A percentile compares a stretch with the other conserved stretches of the same genome.
phyloP scores from a whole-genome alignment of 805 yeast genomes.

The Sugiyamaella smithiae region DNA sequence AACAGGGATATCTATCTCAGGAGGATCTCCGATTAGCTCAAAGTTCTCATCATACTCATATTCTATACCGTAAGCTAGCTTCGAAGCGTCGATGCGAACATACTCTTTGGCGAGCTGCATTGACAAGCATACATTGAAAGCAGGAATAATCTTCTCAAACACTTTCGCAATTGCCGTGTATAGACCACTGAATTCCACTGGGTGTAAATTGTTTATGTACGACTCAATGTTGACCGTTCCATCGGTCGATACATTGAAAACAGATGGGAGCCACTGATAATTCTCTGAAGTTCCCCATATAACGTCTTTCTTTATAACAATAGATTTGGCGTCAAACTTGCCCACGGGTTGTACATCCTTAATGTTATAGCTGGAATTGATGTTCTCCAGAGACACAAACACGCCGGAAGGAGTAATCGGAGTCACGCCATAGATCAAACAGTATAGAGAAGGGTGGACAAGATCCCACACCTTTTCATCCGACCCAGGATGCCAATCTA shows the following conservation, averaged over 20 bases:
- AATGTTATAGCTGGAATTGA: not conserved
- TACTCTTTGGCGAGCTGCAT: not conserved
- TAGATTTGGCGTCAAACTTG: conserved; percentile 1
- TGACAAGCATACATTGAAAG: not conserved
- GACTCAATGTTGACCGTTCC: conserved; percentile 31
- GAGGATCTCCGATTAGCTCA: not conserved
- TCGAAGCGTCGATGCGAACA: not conserved
- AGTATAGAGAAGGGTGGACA: conserved; percentile 43
- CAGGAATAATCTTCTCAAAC: conserved; percentile 24
- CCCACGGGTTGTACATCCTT: conserved; percentile 8
- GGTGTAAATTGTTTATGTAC: conserved; percentile 44
- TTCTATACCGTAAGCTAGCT: not conserved
- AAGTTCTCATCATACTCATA: not conserved
- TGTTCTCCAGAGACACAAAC: not conserved
- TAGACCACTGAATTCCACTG: conserved; percentile 29
- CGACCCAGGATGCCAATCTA: conserved; percentile 41
- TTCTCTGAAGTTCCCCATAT: conserved; percentile 22
- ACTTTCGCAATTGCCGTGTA: conserved; percentile 36
- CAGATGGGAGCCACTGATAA: conserved; percentile 43
- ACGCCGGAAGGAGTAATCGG: conserved; percentile 1
- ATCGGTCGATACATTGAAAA: conserved; percentile 19
- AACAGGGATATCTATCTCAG: not conserved
- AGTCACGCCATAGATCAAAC: conserved; percentile 30
- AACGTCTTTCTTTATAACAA: not conserved
- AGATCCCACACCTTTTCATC: conserved; percentile 39